phyloP scores from a whole-genome alignment of 169 alveolate species.

The Blepharisma undulans region DNA sequence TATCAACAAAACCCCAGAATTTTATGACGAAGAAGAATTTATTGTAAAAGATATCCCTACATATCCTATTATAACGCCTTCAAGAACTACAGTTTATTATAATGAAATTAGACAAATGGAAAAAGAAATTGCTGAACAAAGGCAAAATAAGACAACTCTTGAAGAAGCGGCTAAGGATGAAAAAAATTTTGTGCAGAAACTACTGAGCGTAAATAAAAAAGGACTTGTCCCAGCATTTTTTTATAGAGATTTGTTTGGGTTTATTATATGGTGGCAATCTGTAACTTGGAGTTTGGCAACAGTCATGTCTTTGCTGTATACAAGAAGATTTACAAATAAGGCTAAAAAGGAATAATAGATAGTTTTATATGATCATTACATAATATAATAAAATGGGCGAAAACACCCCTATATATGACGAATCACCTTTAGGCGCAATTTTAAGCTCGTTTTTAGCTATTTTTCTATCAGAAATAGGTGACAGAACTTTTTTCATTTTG shows the following conservation, averaged over 20 bases:
- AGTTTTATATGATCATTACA: background rate
- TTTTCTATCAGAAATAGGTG: conserved; percentile 77
- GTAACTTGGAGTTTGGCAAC: background rate
- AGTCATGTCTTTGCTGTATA: conserved; percentile 14
- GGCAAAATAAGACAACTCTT: background rate
- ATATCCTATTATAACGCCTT: conserved; percentile 3
- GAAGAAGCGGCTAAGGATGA: background rate
- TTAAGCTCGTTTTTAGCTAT: conserved; percentile 39
- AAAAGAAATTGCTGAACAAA: background rate
- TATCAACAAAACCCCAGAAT: background rate
- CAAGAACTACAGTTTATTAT: background rate
- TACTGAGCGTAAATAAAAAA: background rate
- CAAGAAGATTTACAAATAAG: conserved; percentile 5
- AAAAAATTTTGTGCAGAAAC: background rate
- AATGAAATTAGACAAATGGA: conserved; percentile 16
- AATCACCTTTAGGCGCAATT: background rate
- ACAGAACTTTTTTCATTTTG: conserved; percentile 77
- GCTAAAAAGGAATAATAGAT: background rate
- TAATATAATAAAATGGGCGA: background rate
- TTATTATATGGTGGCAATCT: background rate
- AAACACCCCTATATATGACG: background rate
- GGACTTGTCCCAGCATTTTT: background rate
- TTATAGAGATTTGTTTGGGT: conserved; percentile 10
- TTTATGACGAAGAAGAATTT: conserved; percentile 17
- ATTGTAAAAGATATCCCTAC: background rate